Conservation (phyloP, 352 stramenopile species). For the Hyaloperonospora arabidopsidis region DNA sequence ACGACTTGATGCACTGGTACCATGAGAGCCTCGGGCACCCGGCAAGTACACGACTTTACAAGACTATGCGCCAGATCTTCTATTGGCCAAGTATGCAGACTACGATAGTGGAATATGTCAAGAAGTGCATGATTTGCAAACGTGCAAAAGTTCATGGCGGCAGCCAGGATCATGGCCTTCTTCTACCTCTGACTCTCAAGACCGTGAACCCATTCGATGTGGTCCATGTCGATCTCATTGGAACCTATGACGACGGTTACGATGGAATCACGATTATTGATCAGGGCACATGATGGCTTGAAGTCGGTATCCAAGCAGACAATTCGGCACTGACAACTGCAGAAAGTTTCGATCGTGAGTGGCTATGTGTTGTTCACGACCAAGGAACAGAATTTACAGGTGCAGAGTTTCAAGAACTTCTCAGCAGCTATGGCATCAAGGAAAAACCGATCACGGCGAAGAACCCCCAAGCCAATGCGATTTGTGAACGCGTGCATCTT, state of each 20-base stretch:
- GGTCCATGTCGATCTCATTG: constrained; percentile 8
- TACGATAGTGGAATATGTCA: too few relatives aligned
- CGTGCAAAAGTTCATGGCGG: constrained; percentile 8
- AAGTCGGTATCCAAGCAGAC: too few relatives aligned
- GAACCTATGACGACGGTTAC: background rate
- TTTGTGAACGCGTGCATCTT: constrained; percentile 11
- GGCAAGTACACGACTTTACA: too few relatives aligned
- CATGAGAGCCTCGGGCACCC: too few relatives aligned
- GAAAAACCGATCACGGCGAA: constrained; percentile 6
- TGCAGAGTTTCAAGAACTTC: constrained; percentile 3
- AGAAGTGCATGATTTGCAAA: too few relatives aligned
- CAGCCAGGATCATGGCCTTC: constrained; percentile 1
- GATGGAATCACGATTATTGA: background rate
- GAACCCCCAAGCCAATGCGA: constrained; percentile 8
- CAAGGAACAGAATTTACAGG: constrained; percentile 7
- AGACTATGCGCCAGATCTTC: too few relatives aligned
- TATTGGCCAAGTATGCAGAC: too few relatives aligned
- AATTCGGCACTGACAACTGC: too few relatives aligned
- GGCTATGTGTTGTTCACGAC: constrained; percentile 7
- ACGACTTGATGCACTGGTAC: too few relatives aligned
- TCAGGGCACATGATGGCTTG: too few relatives aligned
- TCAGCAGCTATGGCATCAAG: background rate
- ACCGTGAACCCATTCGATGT: constrained; percentile 4
- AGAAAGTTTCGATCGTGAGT: background rate
- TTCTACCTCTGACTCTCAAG: background rate